phyloP scores from a whole-genome alignment of 1,139 yeast genomes.

The Zygoascus sp. region DNA sequence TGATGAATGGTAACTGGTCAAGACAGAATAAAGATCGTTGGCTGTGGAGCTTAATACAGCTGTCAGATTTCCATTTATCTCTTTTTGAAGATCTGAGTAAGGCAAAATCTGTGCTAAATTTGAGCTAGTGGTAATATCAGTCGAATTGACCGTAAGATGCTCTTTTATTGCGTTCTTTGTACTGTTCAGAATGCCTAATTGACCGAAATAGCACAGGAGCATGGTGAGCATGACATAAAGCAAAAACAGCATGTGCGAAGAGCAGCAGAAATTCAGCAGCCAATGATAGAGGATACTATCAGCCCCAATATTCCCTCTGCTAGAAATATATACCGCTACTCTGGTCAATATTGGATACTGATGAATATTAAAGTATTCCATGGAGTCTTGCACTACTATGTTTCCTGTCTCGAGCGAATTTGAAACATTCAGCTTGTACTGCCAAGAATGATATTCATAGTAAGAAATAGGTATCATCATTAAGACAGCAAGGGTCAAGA shows the following conservation, averaged over 20 bases:
- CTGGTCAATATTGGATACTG: background rate
- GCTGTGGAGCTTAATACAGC: background rate
- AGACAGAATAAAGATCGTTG: background rate
- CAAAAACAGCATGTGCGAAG: background rate
- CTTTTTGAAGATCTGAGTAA: background rate
- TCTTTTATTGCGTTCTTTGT: background rate
- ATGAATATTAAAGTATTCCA: constrained; percentile 3
- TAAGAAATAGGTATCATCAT: constrained; percentile 12
- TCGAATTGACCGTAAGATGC: background rate
- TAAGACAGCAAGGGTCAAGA: constrained; percentile 15
- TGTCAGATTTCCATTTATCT: background rate
- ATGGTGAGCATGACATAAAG: background rate
- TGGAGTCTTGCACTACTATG: background rate
- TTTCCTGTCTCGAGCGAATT: background rate
- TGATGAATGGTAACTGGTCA: background rate
- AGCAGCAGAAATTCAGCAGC: background rate
- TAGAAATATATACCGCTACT: background rate
- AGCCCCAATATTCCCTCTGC: background rate
- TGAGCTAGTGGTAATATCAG: too few relatives aligned
- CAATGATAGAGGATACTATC: background rate
- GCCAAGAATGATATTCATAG: constrained; percentile 21
- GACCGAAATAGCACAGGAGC: background rate
- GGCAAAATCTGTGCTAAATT: too few relatives aligned
- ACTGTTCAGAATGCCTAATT: background rate
- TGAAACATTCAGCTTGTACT: constrained; percentile 3